Conservation (phyloP, 2,329 filamentous ascomycete species). For the Thielaviopsis ethacetica region DNA sequence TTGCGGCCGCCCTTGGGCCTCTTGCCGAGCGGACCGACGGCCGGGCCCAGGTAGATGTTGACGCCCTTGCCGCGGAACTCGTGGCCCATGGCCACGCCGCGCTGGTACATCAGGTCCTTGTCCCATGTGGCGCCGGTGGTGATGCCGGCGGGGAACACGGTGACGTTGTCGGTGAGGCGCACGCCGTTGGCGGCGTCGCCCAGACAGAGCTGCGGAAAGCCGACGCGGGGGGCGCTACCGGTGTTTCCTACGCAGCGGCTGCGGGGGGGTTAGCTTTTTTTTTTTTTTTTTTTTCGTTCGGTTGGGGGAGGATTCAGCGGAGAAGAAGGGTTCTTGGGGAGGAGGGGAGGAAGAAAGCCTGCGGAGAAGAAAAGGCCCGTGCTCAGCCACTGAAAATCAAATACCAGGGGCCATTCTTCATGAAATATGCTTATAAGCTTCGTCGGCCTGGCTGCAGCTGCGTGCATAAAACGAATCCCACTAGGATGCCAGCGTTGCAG, state of each 20-base stretch:
- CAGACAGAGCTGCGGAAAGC: slow-evolving; percentile 55
- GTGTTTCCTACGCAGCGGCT: slow-evolving; percentile 62
- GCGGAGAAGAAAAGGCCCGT: too few relatives aligned
- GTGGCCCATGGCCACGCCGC: slow-evolving; percentile 50
- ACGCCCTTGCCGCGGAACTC: slow-evolving; percentile 60
- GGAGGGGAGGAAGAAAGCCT: too few relatives aligned
- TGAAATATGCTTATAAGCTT: neutral
- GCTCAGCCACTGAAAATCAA: neutral
- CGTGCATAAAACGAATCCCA: neutral
- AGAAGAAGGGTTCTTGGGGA: neutral
- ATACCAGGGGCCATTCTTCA: too few relatives aligned
- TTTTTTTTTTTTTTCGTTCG: too few relatives aligned
- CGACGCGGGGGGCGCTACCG: slow-evolving; percentile 51
- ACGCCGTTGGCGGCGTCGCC: slow-evolving; percentile 59
- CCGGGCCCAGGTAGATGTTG: slow-evolving; percentile 54
- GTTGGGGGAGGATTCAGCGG: neutral
- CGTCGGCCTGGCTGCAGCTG: too few relatives aligned
- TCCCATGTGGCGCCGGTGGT: slow-evolving; percentile 60
- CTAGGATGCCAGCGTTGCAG: neutral
- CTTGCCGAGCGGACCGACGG: slow-evolving; percentile 53
- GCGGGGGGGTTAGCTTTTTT: neutral
- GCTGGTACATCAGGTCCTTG: slow-evolving; percentile 52
- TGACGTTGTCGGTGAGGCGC: slow-evolving; percentile 56
- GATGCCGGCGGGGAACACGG: slow-evolving; percentile 66
- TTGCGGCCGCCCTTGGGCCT: slow-evolving; percentile 58